These are phyloP conservation scores for Trichophyton verrucosum DNA, from an alignment of 2,329 filamentous ascomycete genomes.

Conservation along the genomic window DNA sequence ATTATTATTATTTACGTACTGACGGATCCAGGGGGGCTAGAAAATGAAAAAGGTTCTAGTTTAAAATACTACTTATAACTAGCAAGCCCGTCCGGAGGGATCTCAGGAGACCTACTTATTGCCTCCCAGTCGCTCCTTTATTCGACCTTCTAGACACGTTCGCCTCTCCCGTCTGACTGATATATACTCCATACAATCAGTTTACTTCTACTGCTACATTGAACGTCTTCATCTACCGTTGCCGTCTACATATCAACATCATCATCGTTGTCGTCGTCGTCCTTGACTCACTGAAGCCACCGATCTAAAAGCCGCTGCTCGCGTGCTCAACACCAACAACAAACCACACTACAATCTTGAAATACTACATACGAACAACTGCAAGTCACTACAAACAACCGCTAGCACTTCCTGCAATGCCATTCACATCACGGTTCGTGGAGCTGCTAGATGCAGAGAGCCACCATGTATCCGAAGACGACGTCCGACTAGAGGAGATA, in stretches of 20 bases:
- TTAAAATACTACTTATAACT: background rate
- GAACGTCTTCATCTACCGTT: background rate
- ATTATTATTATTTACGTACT: background rate
- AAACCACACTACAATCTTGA: background rate
- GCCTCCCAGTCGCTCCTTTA: background rate
- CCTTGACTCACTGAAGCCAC: no score
- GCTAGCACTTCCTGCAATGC: slow-evolving; percentile 1
- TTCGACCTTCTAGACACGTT: background rate
- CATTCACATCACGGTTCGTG: slow-evolving; percentile 11
- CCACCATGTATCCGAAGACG: slow-evolving; percentile 9
- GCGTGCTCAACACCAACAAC: background rate
- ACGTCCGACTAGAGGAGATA: slow-evolving; percentile 13
- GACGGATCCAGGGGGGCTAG: background rate
- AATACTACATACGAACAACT: background rate
- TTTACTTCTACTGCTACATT: background rate
- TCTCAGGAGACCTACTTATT: background rate
- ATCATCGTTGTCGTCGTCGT: background rate
- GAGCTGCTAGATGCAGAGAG: slow-evolving; percentile 12
- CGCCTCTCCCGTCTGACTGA: background rate
- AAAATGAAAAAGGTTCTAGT: background rate
- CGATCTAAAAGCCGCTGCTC: background rate
- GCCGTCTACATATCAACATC: background rate
- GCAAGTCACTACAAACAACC: background rate
- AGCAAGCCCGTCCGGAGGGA: background rate
- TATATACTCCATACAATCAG: no score